phyloP scores from a whole-genome alignment of 495 filamentous ascomycete species.

The Bryoglossum gracile region DNA sequence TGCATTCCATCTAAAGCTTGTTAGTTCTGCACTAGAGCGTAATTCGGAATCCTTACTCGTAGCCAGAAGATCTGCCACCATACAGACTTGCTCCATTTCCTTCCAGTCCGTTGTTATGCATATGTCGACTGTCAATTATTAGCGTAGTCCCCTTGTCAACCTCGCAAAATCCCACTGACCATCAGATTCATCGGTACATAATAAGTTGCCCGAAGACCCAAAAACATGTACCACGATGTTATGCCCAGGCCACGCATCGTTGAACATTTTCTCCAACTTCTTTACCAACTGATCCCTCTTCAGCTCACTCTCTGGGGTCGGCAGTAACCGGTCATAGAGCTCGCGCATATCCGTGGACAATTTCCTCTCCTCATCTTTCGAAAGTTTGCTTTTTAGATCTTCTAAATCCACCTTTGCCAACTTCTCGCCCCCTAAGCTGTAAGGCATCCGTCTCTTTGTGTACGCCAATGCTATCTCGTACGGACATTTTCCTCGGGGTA shows the following conservation, averaged over 20 bases:
- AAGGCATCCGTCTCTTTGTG: slow-evolving; percentile 80
- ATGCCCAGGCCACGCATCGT: slow-evolving; percentile 83
- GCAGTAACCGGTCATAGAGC: slow-evolving; percentile 77
- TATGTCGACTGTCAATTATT: slow-evolving; percentile 68
- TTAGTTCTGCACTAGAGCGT: slow-evolving; percentile 1
- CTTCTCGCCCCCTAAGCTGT: slow-evolving; percentile 71
- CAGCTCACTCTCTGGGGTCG: slow-evolving; percentile 68
- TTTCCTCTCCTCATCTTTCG: slow-evolving; percentile 67
- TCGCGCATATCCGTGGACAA: slow-evolving; percentile 74
- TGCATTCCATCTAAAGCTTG: slow-evolving; percentile 77
- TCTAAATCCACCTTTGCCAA: slow-evolving; percentile 60
- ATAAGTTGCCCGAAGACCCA: slow-evolving; percentile 91
- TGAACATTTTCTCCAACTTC: slow-evolving; percentile 82
- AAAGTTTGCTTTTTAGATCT: slow-evolving; percentile 57
- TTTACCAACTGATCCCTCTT: slow-evolving; percentile 67
- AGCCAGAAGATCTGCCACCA: slow-evolving; percentile 75
- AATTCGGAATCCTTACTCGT: slow-evolving; percentile 53
- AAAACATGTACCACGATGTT: slow-evolving; percentile 89
- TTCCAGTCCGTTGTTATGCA: slow-evolving; percentile 90
- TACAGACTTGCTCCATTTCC: slow-evolving; percentile 78
- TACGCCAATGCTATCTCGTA: slow-evolving; percentile 73
- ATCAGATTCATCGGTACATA: slow-evolving; percentile 95
- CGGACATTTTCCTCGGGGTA: slow-evolving; percentile 56
- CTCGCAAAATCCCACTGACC: slow-evolving; percentile 47
- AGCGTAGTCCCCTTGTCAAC: slow-evolving; percentile 23